phyloP scores from a whole-genome alignment of 2,329 filamentous ascomycete species.

The Rhynchosporium secalis region DNA sequence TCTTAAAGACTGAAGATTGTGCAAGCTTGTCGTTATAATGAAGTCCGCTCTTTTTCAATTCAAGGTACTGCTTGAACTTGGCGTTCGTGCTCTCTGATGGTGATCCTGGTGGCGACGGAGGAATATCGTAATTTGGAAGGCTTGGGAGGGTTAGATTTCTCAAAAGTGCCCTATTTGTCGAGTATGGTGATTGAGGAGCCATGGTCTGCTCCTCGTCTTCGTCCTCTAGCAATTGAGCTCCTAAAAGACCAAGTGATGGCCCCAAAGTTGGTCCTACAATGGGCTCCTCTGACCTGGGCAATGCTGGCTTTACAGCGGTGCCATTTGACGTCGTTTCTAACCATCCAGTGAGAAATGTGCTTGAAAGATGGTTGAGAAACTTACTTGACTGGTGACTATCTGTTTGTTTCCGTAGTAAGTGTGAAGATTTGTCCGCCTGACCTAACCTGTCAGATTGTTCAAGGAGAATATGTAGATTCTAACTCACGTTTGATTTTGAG shows the following conservation, averaged over 20 bases:
- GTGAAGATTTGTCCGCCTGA: constrained; percentile 20
- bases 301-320: background rate
- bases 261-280: constrained; percentile 36
- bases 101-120: constrained; percentile 67
- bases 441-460: constrained; percentile 30
- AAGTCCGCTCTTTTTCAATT: constrained; percentile 72
- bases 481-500: constrained; percentile 30
- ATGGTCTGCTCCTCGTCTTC: constrained; percentile 39
- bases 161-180: constrained; percentile 61
- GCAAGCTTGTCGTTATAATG: constrained; percentile 79
- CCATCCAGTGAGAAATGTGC: background rate
- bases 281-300: constrained; percentile 28
- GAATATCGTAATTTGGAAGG: constrained; percentile 71
- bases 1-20: constrained; percentile 64
- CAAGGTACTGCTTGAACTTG: constrained; percentile 73
- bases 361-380: background rate
- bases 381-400: constrained; percentile 31
- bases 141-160: constrained; percentile 74
- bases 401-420: constrained; percentile 18
- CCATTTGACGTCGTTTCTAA: background rate
- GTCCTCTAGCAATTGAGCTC: constrained; percentile 30
- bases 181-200: constrained; percentile 61
- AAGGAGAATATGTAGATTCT: background rate
- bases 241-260: constrained; percentile 21
- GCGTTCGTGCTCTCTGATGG: constrained; percentile 54